Percentiles rank a stretch among this genome's conserved stretches.
Evolutionary conservation across 139 green algal species (phyloP).

Genomic region (Coelastrella sp.): DNA sequence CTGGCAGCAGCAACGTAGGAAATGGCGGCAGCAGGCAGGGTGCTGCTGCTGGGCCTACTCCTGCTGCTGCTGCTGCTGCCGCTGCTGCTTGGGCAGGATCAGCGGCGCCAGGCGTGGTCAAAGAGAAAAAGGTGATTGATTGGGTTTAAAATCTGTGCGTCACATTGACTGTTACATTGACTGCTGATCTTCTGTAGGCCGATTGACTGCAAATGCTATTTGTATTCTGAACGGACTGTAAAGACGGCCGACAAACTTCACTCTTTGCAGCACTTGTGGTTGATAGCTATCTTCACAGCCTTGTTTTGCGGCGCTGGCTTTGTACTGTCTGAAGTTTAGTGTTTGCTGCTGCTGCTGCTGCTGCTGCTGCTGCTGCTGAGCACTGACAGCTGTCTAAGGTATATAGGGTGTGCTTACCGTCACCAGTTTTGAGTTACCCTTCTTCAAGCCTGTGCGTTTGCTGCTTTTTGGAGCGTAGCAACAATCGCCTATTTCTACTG

Average conservation of each 20-base stretch:
- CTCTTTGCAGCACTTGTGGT: no score
- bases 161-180: background rate
- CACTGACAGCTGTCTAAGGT: background rate
- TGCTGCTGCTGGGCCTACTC: background rate
- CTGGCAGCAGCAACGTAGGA: background rate
- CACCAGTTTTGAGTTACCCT: background rate
- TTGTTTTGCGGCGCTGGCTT: no score
- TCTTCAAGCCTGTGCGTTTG: background rate
- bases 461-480: background rate
- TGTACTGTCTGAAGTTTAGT: no score
- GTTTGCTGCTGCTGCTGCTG: background rate
- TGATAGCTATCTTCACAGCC: no score
- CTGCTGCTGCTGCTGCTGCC: slow-evolving; percentile 30
- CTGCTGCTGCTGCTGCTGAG: background rate
- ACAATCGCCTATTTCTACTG: no score
- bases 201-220: background rate
- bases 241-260: no score
- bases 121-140: background rate
- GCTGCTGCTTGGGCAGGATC: slow-evolving; percentile 30
- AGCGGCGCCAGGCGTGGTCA: background rate
- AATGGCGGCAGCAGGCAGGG: slow-evolving; percentile 21
- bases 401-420: background rate
- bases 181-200: background rate
- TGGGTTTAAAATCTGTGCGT: background rate
- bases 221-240: no score